These are phyloP conservation scores for Epichloe elymi DNA, from an alignment of 2,329 filamentous ascomycete species.

Conservation along the genomic window DNA sequence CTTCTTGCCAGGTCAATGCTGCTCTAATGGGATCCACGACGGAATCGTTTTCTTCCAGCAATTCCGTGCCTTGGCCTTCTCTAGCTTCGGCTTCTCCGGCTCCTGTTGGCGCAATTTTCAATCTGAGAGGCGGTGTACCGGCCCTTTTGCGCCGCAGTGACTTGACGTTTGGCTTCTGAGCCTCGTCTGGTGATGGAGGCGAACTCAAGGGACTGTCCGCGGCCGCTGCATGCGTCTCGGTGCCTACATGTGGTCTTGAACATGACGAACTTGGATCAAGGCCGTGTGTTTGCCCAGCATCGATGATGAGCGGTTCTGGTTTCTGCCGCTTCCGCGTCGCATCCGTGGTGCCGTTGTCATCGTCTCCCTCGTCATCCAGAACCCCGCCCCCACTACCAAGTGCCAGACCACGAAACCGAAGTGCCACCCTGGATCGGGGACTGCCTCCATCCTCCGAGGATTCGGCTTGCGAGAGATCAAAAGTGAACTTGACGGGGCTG, in stretches of 20 bases:
- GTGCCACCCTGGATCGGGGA: conserved; percentile 38
- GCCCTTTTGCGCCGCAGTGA: conserved; percentile 22
- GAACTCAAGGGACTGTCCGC: background rate
- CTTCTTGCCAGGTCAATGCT: conserved; percentile 52
- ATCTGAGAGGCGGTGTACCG: conserved; percentile 26
- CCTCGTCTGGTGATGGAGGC: background rate
- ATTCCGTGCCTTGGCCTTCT: conserved; percentile 2
- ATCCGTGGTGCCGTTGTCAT: conserved; percentile 12
- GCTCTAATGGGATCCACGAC: conserved; percentile 42
- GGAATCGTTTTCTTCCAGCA: conserved; percentile 18
- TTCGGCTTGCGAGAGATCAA: conserved; percentile 23
- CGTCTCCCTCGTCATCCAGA: conserved; percentile 16
- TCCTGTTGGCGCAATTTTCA: conserved; percentile 13
- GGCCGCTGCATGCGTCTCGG: background rate
- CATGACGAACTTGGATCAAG: background rate
- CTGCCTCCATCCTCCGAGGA: conserved; percentile 35
- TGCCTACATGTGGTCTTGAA: background rate
- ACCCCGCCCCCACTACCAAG: conserved; percentile 35
- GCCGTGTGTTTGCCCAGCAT: conserved; percentile 1
- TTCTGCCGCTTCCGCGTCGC: conserved; percentile 6
- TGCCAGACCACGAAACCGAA: conserved; percentile 37
- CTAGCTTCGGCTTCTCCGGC: conserved; percentile 2
- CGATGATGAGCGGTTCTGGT: conserved; percentile 2
- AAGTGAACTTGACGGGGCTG: conserved; percentile 32
- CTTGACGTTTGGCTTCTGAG: conserved; percentile 7